Evolutionary conservation across 768 basidiomycete species (phyloP), one percentile per base, ranked within the genome.

Genomic region (Tricholoma flavovirens): DNA sequence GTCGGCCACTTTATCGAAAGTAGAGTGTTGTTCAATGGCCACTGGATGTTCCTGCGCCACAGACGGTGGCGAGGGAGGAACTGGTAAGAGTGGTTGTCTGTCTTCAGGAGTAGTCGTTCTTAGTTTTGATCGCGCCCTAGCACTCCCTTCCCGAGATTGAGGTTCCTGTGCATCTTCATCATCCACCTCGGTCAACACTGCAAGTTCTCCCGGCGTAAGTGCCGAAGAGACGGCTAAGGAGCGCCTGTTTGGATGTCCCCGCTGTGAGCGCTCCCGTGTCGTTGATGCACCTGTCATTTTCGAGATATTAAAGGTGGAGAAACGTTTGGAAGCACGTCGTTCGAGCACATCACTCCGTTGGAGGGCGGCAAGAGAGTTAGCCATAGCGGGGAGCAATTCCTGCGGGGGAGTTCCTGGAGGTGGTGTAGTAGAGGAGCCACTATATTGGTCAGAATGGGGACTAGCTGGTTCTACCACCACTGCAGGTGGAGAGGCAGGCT

Each of bases 311-410:
- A 96, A 98, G 1, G 87, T 86, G 42, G 94, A 97, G 73, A 94
- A 98, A 0, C 97, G 89, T 67, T 98, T 98, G 19, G 91, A 94
- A 15, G 96, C 96, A 46, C 96, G 80, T 19, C 96, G 83, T 63
- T 94, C 92, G 36, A 98, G 80, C 0, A 84, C 80, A 61, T 95
- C 93, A 51, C 83, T 86, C 64, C 88, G 85, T 71, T 95, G 88
- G 46, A 99, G 77, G 7, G 93, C 93, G 6, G 91, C 93, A 9
- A 98, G 79, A 5, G 91, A 88, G 64, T 83, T 83, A 51, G 88
- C 89, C 22, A 90, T 83, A 0, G 82, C 87, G 35, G 88, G 86
- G 11, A 74, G 68, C 24, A 72, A 67, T 21, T 74, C 72, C 1
- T 71, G 66, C 17, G 76, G 73, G 7, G 79, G 73, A 19, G 73